Evolutionary conservation across 2,329 filamentous ascomycete species (phyloP).

Genomic region (Microthyrium microscopicum): DNA sequence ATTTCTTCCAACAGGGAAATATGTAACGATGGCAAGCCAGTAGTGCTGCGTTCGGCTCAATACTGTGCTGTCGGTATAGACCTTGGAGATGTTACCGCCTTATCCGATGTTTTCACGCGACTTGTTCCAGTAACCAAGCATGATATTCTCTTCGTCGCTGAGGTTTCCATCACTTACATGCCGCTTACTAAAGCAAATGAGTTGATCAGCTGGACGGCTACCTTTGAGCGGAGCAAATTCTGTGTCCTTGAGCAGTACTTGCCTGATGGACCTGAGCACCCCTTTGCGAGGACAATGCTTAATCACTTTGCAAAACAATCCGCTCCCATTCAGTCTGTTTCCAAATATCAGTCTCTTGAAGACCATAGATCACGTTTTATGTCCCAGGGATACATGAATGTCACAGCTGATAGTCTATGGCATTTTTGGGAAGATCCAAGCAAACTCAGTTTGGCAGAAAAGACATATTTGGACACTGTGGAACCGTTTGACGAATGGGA

Average conservation of each 20-base stretch:
- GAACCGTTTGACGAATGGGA: slow-evolving; percentile 96
- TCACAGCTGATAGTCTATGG: slow-evolving; percentile 57
- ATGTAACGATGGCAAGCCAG: slow-evolving; percentile 17
- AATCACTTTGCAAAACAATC: slow-evolving; percentile 67
- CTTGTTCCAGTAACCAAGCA: slow-evolving; percentile 42
- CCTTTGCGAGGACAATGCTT: slow-evolving; percentile 77
- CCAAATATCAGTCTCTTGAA: slow-evolving; percentile 47
- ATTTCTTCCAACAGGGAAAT: slow-evolving; percentile 22
- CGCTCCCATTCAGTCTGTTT: slow-evolving; percentile 59
- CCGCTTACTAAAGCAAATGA: slow-evolving; percentile 53
- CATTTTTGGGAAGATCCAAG: slow-evolving; percentile 57
- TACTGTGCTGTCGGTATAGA: slow-evolving; percentile 76
- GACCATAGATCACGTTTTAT: slow-evolving; percentile 54
- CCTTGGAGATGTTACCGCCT: slow-evolving; percentile 45
- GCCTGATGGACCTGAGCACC: slow-evolving; percentile 59
- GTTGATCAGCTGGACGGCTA: slow-evolving; percentile 36
- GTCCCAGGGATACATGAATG: slow-evolving; percentile 47
- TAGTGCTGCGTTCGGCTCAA: slow-evolving; percentile 20
- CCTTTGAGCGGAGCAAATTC: slow-evolving; percentile 55
- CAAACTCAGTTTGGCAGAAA: slow-evolving; percentile 46
- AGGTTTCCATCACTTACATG: slow-evolving; percentile 89
- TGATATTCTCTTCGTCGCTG: slow-evolving; percentile 63
- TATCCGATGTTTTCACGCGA: slow-evolving; percentile 42
- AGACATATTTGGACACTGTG: slow-evolving; percentile 46
- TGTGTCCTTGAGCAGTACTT: slow-evolving; percentile 77